These are phyloP conservation scores for Chaetomiaceae sp. DNA, from an alignment of 2,329 filamentous ascomycete genomes.

Conservation along the genomic window DNA sequence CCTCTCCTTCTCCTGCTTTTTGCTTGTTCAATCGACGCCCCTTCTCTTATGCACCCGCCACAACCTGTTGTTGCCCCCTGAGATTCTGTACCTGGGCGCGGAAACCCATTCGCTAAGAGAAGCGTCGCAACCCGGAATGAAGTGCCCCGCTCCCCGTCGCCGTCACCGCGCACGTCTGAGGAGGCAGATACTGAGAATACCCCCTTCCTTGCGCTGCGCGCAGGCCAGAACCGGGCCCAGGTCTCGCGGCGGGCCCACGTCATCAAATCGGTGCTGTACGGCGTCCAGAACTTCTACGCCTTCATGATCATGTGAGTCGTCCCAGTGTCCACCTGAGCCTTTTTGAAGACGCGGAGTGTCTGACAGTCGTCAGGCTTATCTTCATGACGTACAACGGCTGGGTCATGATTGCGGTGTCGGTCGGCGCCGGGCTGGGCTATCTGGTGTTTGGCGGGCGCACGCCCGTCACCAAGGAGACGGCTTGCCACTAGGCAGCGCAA, in stretches of 20 bases:
- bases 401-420: constrained; percentile 86
- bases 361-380: constrained; percentile 62
- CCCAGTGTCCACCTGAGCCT: background rate
- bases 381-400: constrained; percentile 99
- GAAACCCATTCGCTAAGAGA: constrained; percentile 10
- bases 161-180: constrained; percentile 1
- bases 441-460: constrained; percentile 68
- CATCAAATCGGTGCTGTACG: constrained; percentile 79
- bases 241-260: constrained; percentile 65
- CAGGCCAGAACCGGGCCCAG: constrained; percentile 64
- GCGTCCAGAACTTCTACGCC: constrained; percentile 92
- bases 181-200: constrained; percentile 54
- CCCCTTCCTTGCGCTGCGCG: constrained; percentile 48
- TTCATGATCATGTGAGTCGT: constrained; percentile 95
- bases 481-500: constrained; percentile 56
- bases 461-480: constrained; percentile 73
- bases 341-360: background rate
- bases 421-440: constrained; percentile 87
- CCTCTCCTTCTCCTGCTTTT: constrained; percentile 4
- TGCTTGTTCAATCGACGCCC: background rate
- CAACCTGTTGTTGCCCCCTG: constrained; percentile 3
- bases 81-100: constrained; percentile 2
- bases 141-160: constrained; percentile 8
- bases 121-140: constrained; percentile 15
- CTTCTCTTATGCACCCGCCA: background rate